These are phyloP conservation scores for Chytridium lagenaria DNA, from an alignment of 371 early-diverging fungal species.

Conservation along the genomic window DNA sequence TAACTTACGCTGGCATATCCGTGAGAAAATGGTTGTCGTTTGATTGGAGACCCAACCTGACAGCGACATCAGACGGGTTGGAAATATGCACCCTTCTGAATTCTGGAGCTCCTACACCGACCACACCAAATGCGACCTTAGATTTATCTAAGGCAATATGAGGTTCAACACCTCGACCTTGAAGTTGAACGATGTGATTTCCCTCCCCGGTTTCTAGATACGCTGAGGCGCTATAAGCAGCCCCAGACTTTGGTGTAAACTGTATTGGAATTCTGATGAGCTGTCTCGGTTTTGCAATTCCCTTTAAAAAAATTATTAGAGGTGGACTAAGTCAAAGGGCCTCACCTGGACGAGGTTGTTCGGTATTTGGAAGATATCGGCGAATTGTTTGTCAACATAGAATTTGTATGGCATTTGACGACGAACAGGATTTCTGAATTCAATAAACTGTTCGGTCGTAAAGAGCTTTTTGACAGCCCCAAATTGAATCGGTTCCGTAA, in stretches of 20 bases:
- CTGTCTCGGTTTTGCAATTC: slow-evolving; percentile 40
- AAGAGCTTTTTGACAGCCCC: slow-evolving; percentile 36
- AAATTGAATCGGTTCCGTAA: slow-evolving; percentile 46
- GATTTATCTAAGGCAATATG: slow-evolving; percentile 33
- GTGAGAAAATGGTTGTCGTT: slow-evolving; percentile 38
- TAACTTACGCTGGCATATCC: slow-evolving; percentile 29
- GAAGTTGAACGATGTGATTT: slow-evolving; percentile 36
- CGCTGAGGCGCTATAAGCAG: slow-evolving; percentile 35
- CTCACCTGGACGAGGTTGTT: background rate
- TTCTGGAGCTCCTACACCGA: slow-evolving; percentile 56
- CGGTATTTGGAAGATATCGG: slow-evolving; percentile 44
- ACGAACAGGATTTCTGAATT: slow-evolving; percentile 52
- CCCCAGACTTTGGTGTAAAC: slow-evolving; percentile 49
- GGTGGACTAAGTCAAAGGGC: background rate
- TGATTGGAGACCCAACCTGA: slow-evolving; percentile 39
- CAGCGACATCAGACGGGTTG: slow-evolving; percentile 44
- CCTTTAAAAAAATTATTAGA: no score
- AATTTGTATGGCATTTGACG: slow-evolving; percentile 49
- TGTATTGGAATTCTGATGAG: slow-evolving; percentile 32
- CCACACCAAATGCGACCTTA: slow-evolving; percentile 52
- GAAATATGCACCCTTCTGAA: slow-evolving; percentile 42
- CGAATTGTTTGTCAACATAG: slow-evolving; percentile 38
- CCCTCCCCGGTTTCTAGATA: slow-evolving; percentile 50
- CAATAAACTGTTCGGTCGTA: slow-evolving; percentile 22
- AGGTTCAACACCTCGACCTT: slow-evolving; percentile 48